Base-by-base conservation (phyloP, 2,329 filamentous ascomycete genomes). In the Microascus cirrosus region DNA sequence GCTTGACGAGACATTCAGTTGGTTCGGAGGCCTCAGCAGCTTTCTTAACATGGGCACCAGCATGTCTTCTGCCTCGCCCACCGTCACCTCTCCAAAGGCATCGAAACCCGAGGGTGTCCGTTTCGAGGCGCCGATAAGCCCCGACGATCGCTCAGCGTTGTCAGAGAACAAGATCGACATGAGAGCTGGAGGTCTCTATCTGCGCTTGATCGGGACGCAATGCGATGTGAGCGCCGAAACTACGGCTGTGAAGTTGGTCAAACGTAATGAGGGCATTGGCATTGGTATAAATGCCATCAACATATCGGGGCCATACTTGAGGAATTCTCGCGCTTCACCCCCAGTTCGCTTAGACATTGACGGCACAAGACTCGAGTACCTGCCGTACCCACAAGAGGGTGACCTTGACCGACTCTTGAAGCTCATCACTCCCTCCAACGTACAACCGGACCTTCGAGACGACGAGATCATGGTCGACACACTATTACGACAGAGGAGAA, bases 391-490 rank as follows among this genome's bases (percentile, higher is more conserved):
- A 0, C 86, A 86, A 61, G 86, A 95, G 63, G 75, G 79, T 20
- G 94, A 99, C 68, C 77, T 99, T 0, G 87, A 92, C 65, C 83
- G 86, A 36, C 78, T 99, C 1, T 74, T 99, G 0, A 86, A 89
- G 56, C 78, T 99, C 56, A 89, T 99, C 58, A 95, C 89, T 7
- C 95, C 94, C 0, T 96, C 92, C 0, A 94, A 91, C 62, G 85
- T 94, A 69, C 90, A 92, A 62, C 96, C 94, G 64, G 80, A 85
- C 62, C 86, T 93, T 60, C 84, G 85, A 53, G 89, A 95, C 60
- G 90, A 96, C 64, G 93, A 97, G 65, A 95, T 99, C 60, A 85
- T 99, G 77, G 82, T 99, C 24, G 93, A 97, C 64, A 96, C 90
- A 0, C 77, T 99, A 0, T 74, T 97, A 15, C 81, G 89, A 24